Conservation (phyloP, 495 filamentous ascomycete species). For the Xylaria intraflava region DNA sequence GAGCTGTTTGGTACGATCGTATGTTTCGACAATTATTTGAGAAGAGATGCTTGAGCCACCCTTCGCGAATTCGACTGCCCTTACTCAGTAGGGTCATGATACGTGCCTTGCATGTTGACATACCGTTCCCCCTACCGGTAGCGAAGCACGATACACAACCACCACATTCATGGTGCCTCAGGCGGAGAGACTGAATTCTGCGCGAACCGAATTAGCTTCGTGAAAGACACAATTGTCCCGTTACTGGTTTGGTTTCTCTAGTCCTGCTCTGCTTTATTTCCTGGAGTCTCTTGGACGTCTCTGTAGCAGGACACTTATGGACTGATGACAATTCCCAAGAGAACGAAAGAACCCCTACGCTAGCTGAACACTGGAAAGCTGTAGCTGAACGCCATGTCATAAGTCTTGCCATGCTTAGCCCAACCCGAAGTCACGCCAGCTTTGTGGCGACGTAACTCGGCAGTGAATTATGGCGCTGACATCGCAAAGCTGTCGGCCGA, state of each 20-base stretch:
- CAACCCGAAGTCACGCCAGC: slow-evolving; percentile 55
- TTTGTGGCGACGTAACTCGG: slow-evolving; percentile 49
- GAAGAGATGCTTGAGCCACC: no score
- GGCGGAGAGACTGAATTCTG: no score
- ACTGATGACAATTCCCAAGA: slow-evolving; percentile 19
- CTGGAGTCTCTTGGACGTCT: slow-evolving; percentile 19
- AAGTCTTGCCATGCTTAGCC: slow-evolving; percentile 39
- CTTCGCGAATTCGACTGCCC: no score
- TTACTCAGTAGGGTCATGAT: no score
- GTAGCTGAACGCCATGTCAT: slow-evolving; percentile 36
- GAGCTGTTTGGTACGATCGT: no score
- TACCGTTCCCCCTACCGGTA: neutral
- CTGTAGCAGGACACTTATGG: slow-evolving; percentile 25
- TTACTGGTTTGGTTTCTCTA: slow-evolving; percentile 12
- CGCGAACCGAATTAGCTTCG: neutral
- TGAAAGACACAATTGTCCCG: neutral
- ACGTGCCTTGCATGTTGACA: no score
- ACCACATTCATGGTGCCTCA: neutral
- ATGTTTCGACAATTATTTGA: no score
- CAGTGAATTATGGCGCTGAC: slow-evolving; percentile 36
- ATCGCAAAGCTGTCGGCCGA: slow-evolving; percentile 43
- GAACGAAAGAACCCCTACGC: slow-evolving; percentile 14
- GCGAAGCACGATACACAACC: neutral
- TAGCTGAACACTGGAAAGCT: slow-evolving; percentile 49
- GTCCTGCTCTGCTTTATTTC: slow-evolving; percentile 21